Conservation (phyloP, 2,329 filamentous ascomycete genomes). For the Verticillium isaacii region DNA sequence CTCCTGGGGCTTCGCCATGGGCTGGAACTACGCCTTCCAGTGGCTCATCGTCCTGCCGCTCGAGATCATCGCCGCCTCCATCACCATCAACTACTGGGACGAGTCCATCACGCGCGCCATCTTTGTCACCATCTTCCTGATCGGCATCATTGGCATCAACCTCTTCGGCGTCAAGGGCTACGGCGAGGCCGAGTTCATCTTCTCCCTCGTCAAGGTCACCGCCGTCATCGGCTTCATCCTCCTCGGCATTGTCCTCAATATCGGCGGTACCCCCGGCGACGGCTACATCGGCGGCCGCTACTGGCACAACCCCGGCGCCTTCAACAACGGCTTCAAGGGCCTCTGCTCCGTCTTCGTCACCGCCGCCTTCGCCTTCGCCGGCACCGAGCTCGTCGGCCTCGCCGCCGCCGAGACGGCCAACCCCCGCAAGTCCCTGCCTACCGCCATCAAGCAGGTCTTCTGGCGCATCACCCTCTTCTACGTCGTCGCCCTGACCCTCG, state of each 20-base stretch:
- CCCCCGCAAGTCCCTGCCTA: constrained; percentile 75
- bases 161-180: constrained; percentile 85
- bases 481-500: constrained; percentile 72
- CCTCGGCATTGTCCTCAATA: constrained; percentile 80
- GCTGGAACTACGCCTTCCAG: constrained; percentile 88
- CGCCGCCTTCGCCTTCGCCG: constrained; percentile 71
- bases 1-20: constrained; percentile 93
- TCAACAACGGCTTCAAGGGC: constrained; percentile 80
- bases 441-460: constrained; percentile 88
- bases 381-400: constrained; percentile 71
- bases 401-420: constrained; percentile 76
- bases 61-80: constrained; percentile 81
- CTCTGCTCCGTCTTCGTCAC: constrained; percentile 74
- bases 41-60: constrained; percentile 82
- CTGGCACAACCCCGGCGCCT: constrained; percentile 79
- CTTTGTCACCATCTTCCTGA: constrained; percentile 79
- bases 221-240: constrained; percentile 88
- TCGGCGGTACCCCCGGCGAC: constrained; percentile 67
- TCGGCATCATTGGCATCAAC: constrained; percentile 75
- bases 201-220: constrained; percentile 79
- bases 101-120: constrained; percentile 59
- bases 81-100: constrained; percentile 81
- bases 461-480: constrained; percentile 94
- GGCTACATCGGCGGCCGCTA: constrained; percentile 77
- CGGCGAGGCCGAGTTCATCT: constrained; percentile 84